Conservation (phyloP, 345 rosid genomes). For the Lagerstroemia speciosa region DNA sequence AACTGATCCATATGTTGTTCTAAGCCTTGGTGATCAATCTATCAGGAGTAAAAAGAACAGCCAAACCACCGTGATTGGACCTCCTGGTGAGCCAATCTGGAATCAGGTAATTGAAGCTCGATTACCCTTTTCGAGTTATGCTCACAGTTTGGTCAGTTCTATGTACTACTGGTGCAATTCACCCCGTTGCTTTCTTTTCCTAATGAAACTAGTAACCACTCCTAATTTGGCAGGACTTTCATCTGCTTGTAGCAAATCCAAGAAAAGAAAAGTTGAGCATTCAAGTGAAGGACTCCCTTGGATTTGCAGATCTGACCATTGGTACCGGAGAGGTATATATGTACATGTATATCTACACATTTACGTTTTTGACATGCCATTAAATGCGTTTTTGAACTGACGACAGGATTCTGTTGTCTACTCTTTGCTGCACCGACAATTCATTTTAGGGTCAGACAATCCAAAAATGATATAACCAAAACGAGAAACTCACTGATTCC, state of each 20-base stretch:
- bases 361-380: neutral
- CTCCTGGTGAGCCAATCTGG: conserved; percentile 98
- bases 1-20: conserved; percentile 93
- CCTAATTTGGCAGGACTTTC: conserved; percentile 64
- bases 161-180: neutral
- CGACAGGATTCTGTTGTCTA: no score
- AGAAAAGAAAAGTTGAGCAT: conserved; percentile 62
- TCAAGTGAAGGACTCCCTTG: conserved; percentile 85
- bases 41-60: conserved; percentile 95
- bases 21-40: conserved; percentile 73
- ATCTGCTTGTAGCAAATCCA: conserved; percentile 86
- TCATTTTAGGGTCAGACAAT: no score
- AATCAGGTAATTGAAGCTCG: conserved; percentile 59
- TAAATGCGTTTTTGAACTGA: neutral
- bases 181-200: neutral
- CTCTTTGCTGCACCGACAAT: no score
- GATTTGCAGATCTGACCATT: conserved; percentile 65
- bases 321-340: conserved; percentile 75
- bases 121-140: conserved; percentile 3
- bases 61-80: conserved; percentile 87
- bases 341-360: neutral
- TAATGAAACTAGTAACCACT: neutral
- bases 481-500: no score
- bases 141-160: conserved; percentile 3
- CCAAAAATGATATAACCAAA: no score